Evolutionary conservation across 1,284 basidiomycete genomes (phyloP), one percentile per base, ranked within the genome.

Genomic region (Tylopilus sp.): DNA sequence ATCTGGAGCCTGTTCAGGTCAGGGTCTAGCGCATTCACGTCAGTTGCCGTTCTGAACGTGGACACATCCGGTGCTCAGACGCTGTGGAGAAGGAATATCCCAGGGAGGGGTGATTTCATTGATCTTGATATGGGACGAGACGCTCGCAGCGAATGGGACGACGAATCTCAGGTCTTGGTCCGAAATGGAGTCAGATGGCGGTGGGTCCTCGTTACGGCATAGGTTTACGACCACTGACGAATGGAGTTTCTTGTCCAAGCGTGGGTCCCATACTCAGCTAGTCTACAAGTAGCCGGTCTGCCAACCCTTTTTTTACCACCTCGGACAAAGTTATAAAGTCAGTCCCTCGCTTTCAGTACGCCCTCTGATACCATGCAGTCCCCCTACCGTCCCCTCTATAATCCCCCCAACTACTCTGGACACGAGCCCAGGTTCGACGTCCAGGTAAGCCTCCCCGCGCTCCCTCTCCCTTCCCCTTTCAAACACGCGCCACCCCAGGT

Each of bases 241-340:
- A 63, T 62, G 47, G 49, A 49, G 60, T 41, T 64, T 42, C 55
- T 65, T 54, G 59, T 64, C 59, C 59, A 64, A 47, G 61, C 63
- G 59, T 65, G 59, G 59, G 57, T 61, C 41, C 59, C 51, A 65
- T 60, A 63, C 49, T 48, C 48, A 60, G 61, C 36, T 56, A 52
- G 61, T 46, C 55, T 40, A 33, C 56, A 55, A 46, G 45, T 61
- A 54, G 18, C 57, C 55, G 45, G 45, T 31, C 47, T 59, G 55
- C 48, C 47, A 59, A 60, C 48, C 61, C 57, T 43, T 59, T 63
- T 59, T 63, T 59, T 54, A 43, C 44, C 30, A 53, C 35, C 33
- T 48, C 29, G 35, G 46, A 64, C 61, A 59, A 63, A 46, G 64
- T 68, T 67, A 68, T 68, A 68, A 67, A 68, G 48, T 6, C 21